phyloP scores from a whole-genome alignment of 1,284 basidiomycete species.

The Heterobasidion occidentale region DNA sequence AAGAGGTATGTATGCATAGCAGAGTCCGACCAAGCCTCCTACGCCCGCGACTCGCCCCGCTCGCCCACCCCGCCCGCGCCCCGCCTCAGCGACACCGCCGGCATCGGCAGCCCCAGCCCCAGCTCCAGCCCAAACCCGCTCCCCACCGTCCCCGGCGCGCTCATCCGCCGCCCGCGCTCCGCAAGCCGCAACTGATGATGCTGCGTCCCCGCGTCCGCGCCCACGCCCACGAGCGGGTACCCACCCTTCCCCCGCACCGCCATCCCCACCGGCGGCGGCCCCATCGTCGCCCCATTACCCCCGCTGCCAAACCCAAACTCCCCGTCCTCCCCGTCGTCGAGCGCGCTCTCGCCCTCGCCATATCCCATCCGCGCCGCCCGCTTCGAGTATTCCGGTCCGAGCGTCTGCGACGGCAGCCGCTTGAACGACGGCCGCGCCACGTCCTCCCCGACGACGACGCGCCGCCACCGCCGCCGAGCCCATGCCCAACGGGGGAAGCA shows the following conservation, averaged over 20 bases:
- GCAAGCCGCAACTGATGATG: slow-evolving; percentile 2
- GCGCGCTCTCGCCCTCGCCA: slow-evolving; percentile 18
- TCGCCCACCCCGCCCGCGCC: neutral
- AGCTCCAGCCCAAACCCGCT: neutral
- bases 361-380: slow-evolving; percentile 32
- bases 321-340: slow-evolving; percentile 16
- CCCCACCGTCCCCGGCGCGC: neutral
- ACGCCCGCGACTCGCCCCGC: neutral
- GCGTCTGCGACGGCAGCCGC: slow-evolving; percentile 59
- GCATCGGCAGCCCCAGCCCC: neutral
- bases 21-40: neutral
- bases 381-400: slow-evolving; percentile 53
- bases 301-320: neutral
- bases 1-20: neutral
- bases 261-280: neutral
- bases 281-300: neutral
- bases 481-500: slow-evolving; percentile 1
- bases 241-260: neutral
- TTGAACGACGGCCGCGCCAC: slow-evolving; percentile 56
- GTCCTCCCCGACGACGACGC: too few relatives aligned
- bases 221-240: neutral
- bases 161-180: slow-evolving; percentile 15
- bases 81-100: neutral
- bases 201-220: neutral
- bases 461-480: slow-evolving; percentile 17